These are phyloP conservation scores for Pseudocercospora crystallina DNA, from an alignment of 2,329 filamentous ascomycete genomes.

Conservation along the genomic window DNA sequence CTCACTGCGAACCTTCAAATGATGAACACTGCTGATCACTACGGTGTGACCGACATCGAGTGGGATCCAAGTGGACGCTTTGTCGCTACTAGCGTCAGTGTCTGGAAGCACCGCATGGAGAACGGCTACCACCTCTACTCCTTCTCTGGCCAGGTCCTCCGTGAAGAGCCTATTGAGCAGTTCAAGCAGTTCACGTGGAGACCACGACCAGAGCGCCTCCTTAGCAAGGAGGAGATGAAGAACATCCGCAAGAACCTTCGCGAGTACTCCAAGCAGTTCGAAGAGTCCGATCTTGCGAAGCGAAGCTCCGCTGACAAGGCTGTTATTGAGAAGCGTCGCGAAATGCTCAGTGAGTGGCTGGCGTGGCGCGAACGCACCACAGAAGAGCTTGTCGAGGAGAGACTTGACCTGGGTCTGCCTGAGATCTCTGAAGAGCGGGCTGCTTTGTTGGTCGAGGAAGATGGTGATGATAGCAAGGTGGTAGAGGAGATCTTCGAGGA, in stretches of 20 bases:
- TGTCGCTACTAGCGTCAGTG: slow-evolving; percentile 87
- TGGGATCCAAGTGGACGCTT: slow-evolving; percentile 97
- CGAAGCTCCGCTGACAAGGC: slow-evolving; percentile 92
- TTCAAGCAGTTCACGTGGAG: slow-evolving; percentile 98
- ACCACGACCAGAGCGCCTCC: slow-evolving; percentile 83
- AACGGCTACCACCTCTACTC: slow-evolving; percentile 98
- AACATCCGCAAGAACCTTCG: slow-evolving; percentile 96
- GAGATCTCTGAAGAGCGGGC: slow-evolving; percentile 63
- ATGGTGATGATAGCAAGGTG: slow-evolving; percentile 54
- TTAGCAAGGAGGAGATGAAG: slow-evolving; percentile 96
- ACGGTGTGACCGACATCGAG: slow-evolving; percentile 94
- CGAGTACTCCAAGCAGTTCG: slow-evolving; percentile 92
- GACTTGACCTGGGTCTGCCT: slow-evolving; percentile 65
- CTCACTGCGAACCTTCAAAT: slow-evolving; percentile 90
- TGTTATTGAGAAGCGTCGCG: slow-evolving; percentile 82
- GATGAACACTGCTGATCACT: slow-evolving; percentile 93
- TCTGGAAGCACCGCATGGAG: slow-evolving; percentile 99
- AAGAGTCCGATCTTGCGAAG: slow-evolving; percentile 90
- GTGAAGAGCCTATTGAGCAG: slow-evolving; percentile 89
- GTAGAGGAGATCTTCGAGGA: slow-evolving; percentile 83
- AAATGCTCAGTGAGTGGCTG: slow-evolving; percentile 83
- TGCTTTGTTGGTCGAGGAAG: slow-evolving; percentile 53
- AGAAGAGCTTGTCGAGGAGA: slow-evolving; percentile 70
- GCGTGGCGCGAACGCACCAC: slow-evolving; percentile 76
- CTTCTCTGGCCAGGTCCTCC: slow-evolving; percentile 84